A percentile compares a stretch with the other conserved stretches of the same genome.
Conservation (phyloP, 1,139 yeast genomes). For the Kazachstania sp. region DNA sequence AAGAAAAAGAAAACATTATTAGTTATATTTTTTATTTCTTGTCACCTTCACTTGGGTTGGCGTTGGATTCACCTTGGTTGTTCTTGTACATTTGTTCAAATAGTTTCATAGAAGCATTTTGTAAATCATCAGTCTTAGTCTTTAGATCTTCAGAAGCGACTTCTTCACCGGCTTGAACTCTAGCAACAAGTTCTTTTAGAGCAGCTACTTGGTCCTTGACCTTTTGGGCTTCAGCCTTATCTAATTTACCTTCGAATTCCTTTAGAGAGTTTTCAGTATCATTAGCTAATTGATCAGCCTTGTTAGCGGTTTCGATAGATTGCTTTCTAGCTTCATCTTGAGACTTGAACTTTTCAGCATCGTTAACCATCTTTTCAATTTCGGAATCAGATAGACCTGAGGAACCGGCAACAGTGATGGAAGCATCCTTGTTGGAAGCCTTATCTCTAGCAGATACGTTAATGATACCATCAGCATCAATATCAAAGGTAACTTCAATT, state of each 20-base stretch:
- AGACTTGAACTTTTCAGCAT: constrained; percentile 96
- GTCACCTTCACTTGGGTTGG: constrained; percentile 13
- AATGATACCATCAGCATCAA: constrained; percentile 98
- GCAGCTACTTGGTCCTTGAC: constrained; percentile 68
- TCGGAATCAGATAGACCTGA: constrained; percentile 95
- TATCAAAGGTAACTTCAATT: constrained; percentile 95
- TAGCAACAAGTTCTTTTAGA: constrained; percentile 84
- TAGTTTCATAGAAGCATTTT: constrained; percentile 82
- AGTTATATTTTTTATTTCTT: constrained; percentile 3
- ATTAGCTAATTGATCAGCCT: constrained; percentile 92
- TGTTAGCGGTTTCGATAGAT: constrained; percentile 91
- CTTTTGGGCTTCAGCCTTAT: constrained; percentile 66
- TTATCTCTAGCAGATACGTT: constrained; percentile 98
- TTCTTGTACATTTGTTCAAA: constrained; percentile 96
- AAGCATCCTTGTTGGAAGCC: constrained; percentile 97
- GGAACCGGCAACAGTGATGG: constrained; percentile 97
- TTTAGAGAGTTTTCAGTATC: constrained; percentile 91
- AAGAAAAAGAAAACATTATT: neutral
- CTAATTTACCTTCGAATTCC: constrained; percentile 91
- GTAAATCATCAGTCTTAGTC: constrained; percentile 91
- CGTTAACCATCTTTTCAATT: constrained; percentile 96
- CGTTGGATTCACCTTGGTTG: constrained; percentile 25
- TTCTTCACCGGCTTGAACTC: constrained; percentile 84
- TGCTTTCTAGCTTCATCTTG: constrained; percentile 93
- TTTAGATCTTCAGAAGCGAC: constrained; percentile 78